phyloP scores from a whole-genome alignment of 768 basidiomycete species.

The Pleurotus tuber-regium region DNA sequence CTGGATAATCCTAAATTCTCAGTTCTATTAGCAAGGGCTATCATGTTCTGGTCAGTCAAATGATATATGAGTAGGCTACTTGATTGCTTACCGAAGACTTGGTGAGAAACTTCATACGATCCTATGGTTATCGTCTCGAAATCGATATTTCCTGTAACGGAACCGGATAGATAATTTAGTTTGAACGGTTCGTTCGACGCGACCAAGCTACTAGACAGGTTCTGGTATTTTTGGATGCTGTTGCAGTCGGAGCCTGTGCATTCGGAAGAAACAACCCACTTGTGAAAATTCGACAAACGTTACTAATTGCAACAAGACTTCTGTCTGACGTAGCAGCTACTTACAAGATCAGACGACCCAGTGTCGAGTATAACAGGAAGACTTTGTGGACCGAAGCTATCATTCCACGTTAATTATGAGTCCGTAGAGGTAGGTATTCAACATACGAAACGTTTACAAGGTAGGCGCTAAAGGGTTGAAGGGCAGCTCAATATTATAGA shows the following conservation, averaged over 20 bases:
- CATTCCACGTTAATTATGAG: constrained; percentile 8
- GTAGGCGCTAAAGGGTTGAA: constrained; percentile 13
- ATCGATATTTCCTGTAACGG: constrained; percentile 44
- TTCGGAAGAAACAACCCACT: constrained; percentile 51
- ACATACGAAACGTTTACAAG: constrained; percentile 17
- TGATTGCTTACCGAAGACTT: constrained; percentile 40
- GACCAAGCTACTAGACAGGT: constrained; percentile 27
- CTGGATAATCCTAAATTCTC: constrained; percentile 38
- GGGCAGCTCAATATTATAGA: background rate
- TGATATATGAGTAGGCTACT: constrained; percentile 3
- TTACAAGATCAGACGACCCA: constrained; percentile 55
- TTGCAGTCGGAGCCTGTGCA: constrained; percentile 45
- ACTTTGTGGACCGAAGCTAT: constrained; percentile 37
- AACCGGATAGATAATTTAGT: constrained; percentile 48
- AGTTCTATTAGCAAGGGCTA: constrained; percentile 36
- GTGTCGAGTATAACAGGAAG: constrained; percentile 52
- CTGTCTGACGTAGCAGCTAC: too few species aligned
- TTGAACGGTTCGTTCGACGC: constrained; percentile 35
- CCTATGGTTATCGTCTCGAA: constrained; percentile 38
- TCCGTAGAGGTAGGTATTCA: background rate
- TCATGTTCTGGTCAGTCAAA: constrained; percentile 14
- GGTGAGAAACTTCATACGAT: constrained; percentile 39
- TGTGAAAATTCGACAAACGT: constrained; percentile 23
- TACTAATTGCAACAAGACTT: too few species aligned
- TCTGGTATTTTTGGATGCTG: constrained; percentile 38